Evolutionary conservation across 1,139 yeast species (phyloP), one percentile per base, ranked within the genome.

Genomic region (Yamadazyma atlantica): DNA sequence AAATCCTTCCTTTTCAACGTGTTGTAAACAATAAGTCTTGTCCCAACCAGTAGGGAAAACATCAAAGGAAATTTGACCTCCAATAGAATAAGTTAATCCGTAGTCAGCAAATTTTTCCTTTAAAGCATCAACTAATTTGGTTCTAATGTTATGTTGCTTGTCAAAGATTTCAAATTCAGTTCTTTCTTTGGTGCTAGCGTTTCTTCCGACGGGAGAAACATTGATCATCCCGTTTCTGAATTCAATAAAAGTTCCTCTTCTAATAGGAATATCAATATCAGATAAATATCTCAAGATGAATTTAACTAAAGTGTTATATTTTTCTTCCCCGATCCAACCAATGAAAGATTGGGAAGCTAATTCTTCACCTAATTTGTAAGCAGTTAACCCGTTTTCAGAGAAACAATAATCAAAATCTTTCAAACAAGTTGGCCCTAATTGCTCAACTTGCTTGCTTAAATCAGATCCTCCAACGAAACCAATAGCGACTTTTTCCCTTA

Each of bases 41-140:
- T 92, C 98, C 99, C 99, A 92, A 58, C 99, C 99, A 49, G 96
- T 86, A 71, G 99, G 99, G 90, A 92, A 92, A 50, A 92, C 98
- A 59, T 92, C 99, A 59, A 92, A 92, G 34, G 98, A 92, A 65
- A 92, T 92, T 77, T 92, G 97, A 53, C 99, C 99, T 65, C 97
- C 98, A 53, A 92, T 92, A 41, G 98, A 92, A 78, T 85, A 94
- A 51, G 97, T 90, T 62, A 92, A 78, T 37, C 84, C 86, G 56
- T 72, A 74, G 65, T 90, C 94, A 42, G 92, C 66, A 75, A 92
- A 92, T 55, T 83, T 78, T 61, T 80, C 76, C 68, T 78, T 85
- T 60, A 92, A 78, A 37, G 96, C 97, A 39, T 69, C 70, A 49
- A 92, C 97, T 76, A 92, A 74, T 48, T 74, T 79, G 53, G 77